These are phyloP conservation scores for Pterocarpus santalinus DNA, from an alignment of 306 rosid genomes.

Conservation along the genomic window DNA sequence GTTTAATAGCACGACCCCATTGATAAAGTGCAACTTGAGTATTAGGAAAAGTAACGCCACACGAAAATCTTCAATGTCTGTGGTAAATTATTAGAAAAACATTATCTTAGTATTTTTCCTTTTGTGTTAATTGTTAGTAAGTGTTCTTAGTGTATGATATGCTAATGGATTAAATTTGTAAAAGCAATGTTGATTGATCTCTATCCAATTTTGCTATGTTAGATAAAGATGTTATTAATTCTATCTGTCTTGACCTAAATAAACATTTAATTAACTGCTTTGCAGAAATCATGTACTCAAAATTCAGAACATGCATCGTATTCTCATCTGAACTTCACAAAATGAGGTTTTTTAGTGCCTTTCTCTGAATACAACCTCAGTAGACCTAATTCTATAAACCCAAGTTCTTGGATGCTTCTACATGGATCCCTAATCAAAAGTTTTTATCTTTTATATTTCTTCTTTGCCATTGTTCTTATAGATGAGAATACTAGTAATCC, in stretches of 20 bases:
- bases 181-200: conserved; percentile 13
- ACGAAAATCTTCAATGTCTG: neutral
- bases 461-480: conserved; percentile 6
- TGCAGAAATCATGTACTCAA: conserved; percentile 4
- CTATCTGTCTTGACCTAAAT: neutral
- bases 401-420: conserved; percentile 2
- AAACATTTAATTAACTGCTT: conserved; percentile 1
- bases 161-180: conserved; percentile 8
- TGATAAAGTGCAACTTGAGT: conserved; percentile 46
- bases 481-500: neutral
- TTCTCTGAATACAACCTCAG: neutral
- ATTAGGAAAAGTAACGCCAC: neutral
- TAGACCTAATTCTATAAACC: neutral
- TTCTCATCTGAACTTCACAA: neutral
- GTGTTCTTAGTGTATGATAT: conserved; percentile 2
- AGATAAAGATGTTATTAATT: neutral
- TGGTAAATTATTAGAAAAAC: neutral
- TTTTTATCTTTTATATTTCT: conserved; percentile 8
- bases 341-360: neutral
- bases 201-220: neutral
- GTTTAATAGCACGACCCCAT: conserved; percentile 50
- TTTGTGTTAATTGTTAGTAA: neutral
- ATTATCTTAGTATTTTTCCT: neutral
- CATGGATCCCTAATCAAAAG: conserved; percentile 3
- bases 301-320: neutral